These are phyloP conservation scores for Beauveria rudraprayagi DNA, from an alignment of 2,329 filamentous ascomycete genomes.

Conservation along the genomic window DNA sequence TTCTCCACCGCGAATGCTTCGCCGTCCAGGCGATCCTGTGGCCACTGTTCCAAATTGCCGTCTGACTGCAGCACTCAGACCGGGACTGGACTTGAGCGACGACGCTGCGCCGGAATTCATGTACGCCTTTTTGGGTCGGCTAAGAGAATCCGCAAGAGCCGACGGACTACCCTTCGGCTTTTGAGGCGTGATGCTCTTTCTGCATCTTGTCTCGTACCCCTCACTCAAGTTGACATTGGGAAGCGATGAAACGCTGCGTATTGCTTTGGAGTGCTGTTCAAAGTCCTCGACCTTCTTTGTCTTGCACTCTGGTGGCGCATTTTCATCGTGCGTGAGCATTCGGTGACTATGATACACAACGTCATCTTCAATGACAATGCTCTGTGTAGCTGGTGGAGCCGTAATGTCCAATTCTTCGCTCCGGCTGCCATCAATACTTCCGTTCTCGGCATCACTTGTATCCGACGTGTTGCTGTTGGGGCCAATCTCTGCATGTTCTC, in stretches of 20 bases:
- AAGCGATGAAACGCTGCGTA: slow-evolving; percentile 19
- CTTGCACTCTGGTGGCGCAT: background rate
- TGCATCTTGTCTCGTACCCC: background rate
- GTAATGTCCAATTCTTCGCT: background rate
- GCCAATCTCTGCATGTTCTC: slow-evolving; percentile 43
- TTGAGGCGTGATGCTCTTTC: background rate
- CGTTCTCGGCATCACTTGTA: background rate
- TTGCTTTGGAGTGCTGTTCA: background rate
- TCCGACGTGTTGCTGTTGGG: slow-evolving; percentile 16
- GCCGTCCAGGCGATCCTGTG: slow-evolving; percentile 6
- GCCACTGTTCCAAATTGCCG: slow-evolving; percentile 12
- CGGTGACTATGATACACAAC: background rate
- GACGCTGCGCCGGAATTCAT: slow-evolving; percentile 15
- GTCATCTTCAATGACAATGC: slow-evolving; percentile 6
- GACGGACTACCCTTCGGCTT: slow-evolving; percentile 9
- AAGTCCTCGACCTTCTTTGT: background rate
- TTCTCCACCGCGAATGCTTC: slow-evolving; percentile 1
- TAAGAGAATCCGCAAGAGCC: slow-evolving; percentile 7
- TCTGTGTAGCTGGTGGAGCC: background rate
- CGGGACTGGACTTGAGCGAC: slow-evolving; percentile 23
- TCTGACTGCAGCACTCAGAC: slow-evolving; percentile 14
- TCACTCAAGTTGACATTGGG: slow-evolving; percentile 14
- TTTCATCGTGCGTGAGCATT: background rate
- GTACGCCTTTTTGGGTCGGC: slow-evolving; percentile 10
- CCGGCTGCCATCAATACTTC: background rate